Percentiles rank a stretch among this genome's conserved stretches.
These are phyloP conservation scores for Kewa caespitosa DNA, from an alignment of 179 eudicot species.

Conservation along the genomic window DNA sequence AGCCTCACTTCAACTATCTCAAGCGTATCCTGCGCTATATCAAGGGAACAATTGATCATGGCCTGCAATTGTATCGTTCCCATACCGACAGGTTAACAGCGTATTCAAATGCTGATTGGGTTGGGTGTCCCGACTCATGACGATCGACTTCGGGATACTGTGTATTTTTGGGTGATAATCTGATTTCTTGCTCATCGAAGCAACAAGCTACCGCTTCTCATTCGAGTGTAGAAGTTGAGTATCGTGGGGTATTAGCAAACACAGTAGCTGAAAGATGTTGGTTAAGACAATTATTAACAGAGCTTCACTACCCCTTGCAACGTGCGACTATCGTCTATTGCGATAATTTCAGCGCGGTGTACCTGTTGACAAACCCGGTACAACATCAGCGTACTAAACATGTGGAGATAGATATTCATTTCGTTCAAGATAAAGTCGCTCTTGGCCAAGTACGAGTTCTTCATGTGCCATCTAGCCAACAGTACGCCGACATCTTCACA, in stretches of 20 bases:
- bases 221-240: conserved; percentile 2
- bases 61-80: background rate
- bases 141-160: background rate
- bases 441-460: too few relatives aligned
- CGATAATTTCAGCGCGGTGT: too few relatives aligned
- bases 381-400: too few relatives aligned
- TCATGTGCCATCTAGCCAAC: too few relatives aligned
- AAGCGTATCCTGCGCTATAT: background rate
- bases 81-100: background rate
- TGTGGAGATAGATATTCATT: too few relatives aligned
- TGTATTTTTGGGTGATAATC: background rate
- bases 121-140: background rate
- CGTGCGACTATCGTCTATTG: background rate
- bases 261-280: background rate
- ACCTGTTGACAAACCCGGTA: too few relatives aligned
- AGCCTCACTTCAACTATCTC: background rate
- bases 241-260: background rate
- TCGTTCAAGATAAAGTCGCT: too few relatives aligned
- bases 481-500: too few relatives aligned
- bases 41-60: background rate
- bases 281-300: background rate
- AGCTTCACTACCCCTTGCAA: background rate
- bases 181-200: conserved; percentile 1
- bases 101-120: conserved; percentile 8
- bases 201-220: background rate